Evolutionary conservation across 2,329 filamentous ascomycete genomes (phyloP).

Genomic region (Ophiocordyceps australis): DNA sequence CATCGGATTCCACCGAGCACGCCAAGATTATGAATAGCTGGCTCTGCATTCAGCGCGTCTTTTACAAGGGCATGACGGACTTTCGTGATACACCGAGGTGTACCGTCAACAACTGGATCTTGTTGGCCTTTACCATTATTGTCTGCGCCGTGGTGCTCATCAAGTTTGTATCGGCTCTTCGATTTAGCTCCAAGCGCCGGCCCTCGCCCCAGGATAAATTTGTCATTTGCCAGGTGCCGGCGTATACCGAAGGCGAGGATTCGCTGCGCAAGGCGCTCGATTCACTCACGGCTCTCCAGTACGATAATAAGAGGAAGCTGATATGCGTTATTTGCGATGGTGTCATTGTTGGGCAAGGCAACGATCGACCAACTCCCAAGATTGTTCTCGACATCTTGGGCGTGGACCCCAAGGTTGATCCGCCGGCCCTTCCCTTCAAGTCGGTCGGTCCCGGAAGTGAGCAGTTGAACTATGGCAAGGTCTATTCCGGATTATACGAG

Average conservation of each 20-base stretch:
- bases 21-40: slow-evolving; percentile 44
- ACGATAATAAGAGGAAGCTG: slow-evolving; percentile 96
- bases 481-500: slow-evolving; percentile 95
- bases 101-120: slow-evolving; percentile 77
- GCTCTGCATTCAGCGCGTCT: slow-evolving; percentile 67
- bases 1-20: slow-evolving; percentile 30
- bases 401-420: slow-evolving; percentile 91
- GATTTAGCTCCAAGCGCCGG: slow-evolving; percentile 80
- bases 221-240: slow-evolving; percentile 93
- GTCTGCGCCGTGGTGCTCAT: slow-evolving; percentile 61
- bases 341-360: slow-evolving; percentile 89
- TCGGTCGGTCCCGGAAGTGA: slow-evolving; percentile 77
- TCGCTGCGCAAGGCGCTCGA: slow-evolving; percentile 84
- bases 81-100: slow-evolving; percentile 65
- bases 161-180: slow-evolving; percentile 87
- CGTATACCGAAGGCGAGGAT: slow-evolving; percentile 96
- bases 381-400: slow-evolving; percentile 95
- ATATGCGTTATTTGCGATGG: slow-evolving; percentile 95
- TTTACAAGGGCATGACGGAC: slow-evolving; percentile 69
- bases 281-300: slow-evolving; percentile 82
- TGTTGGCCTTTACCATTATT: slow-evolving; percentile 74
- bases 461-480: slow-evolving; percentile 95
- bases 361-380: slow-evolving; percentile 91
- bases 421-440: slow-evolving; percentile 84
- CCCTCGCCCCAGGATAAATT: slow-evolving; percentile 94